Evolutionary conservation across 108 stramenopile species (phyloP), one percentile per base, ranked within the genome.

Genomic region (Schizochytrium sp.): DNA sequence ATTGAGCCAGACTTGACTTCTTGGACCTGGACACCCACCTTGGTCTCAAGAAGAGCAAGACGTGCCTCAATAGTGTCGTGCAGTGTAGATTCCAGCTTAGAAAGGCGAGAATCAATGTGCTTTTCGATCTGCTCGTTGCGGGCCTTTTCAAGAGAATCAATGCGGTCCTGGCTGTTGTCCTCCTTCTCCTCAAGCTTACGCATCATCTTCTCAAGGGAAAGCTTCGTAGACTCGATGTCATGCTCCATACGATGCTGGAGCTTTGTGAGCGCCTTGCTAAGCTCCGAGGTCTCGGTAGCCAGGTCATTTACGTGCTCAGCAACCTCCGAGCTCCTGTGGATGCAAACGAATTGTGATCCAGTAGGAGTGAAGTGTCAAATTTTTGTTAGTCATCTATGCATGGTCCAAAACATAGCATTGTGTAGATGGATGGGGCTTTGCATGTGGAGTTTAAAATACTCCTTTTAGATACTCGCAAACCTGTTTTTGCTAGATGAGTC

Each of bases 241-340:
- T 92, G 91, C 90, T 92, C 91, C n/a, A 92, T 19, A 3, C 72
- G 56, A 87, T 92, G 90, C 46, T 90, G 87, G 46, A 90, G 38
- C 13, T 50, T 15, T 1, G 46, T 28, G 7, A 64, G 64, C 19
- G 46, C 49, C 46, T 61, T 87, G 61, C 76, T 59, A 2, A 89
- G 46, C 46, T 42, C 38, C 40, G 88, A 42, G 49, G 40, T 45
- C 83, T 90, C 69, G 42, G 56, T 72, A 56, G 88, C 87, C 8
- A 50, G 55, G 55, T 57, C 47, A 3, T 88, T 87, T 72, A 58
- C 46, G 0, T n/a, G 44, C 45, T 90, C 90, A 38, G 88, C 69
- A 46, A 57, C 50, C 47, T 40, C 72, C 58, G 87, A 49, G 38
- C 64, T 38, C 42, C 53, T 87, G 61, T 13, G 12, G 46, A 72